Conservation (phyloP, 1,284 basidiomycete species). For the Papiliotrema flavescens region DNA sequence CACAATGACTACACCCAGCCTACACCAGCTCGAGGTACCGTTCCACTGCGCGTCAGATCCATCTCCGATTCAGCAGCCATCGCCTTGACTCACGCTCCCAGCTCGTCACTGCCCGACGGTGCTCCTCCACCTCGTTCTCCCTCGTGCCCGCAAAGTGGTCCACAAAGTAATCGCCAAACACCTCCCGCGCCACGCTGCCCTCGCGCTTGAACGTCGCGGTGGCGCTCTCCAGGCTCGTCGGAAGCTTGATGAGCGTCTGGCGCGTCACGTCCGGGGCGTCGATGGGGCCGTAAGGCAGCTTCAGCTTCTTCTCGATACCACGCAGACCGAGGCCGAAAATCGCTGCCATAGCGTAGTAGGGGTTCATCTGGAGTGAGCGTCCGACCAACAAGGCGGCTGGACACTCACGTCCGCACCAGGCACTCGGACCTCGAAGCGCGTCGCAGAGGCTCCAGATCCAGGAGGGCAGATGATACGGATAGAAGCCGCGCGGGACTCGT, state of each 20-base stretch:
- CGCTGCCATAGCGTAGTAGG: conserved; percentile 80
- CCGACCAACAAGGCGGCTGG: neutral
- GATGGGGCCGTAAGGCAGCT: conserved; percentile 70
- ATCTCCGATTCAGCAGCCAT: neutral
- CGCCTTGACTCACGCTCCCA: conserved; percentile 72
- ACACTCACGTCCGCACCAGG: conserved; percentile 83
- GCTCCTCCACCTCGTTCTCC: conserved; percentile 78
- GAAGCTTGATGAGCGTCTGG: conserved; percentile 61
- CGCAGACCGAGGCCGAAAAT: conserved; percentile 81
- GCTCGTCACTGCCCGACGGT: conserved; percentile 84
- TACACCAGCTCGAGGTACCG: conserved; percentile 77
- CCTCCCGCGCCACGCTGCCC: conserved; percentile 75
- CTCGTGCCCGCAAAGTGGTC: conserved; percentile 91
- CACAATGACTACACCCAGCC: neutral
- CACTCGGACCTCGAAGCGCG: conserved; percentile 86
- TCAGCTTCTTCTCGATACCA: conserved; percentile 74
- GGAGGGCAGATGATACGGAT: conserved; percentile 89
- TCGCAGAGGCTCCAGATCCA: conserved; percentile 70
- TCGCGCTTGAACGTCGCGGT: conserved; percentile 72
- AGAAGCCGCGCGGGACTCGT: conserved; percentile 87
- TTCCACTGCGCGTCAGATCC: conserved; percentile 58
- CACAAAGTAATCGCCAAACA: conserved; percentile 84
- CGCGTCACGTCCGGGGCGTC: conserved; percentile 42
- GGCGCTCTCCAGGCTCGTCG: conserved; percentile 73
- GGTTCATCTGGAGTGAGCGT: conserved; percentile 56